Conservation (phyloP, 768 basidiomycete genomes). For the Serendipita indica region DNA sequence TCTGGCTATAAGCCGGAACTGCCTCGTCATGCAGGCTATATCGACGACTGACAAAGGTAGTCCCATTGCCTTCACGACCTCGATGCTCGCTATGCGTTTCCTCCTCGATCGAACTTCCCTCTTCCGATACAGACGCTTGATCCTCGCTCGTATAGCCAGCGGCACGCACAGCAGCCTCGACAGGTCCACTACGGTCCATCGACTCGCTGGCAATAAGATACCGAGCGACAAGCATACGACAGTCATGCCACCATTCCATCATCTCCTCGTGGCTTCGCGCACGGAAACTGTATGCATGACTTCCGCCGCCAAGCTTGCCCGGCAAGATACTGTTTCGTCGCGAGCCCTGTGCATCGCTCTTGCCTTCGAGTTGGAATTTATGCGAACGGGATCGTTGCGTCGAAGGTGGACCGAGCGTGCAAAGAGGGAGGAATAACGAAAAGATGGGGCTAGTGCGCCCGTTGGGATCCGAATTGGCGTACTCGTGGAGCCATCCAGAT, state of each 20-base stretch:
- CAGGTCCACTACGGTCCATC: conserved; percentile 83
- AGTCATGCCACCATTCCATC: conserved; percentile 99
- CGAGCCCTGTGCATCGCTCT: conserved; percentile 60
- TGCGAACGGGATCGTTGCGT: conserved; percentile 50
- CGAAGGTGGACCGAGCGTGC: conserved; percentile 88
- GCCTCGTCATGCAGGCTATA: conserved; percentile 25
- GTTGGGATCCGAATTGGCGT: conserved; percentile 56
- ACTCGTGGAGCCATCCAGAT: conserved; percentile 93
- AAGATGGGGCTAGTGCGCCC: conserved; percentile 52
- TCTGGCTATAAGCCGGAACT: conserved; percentile 39
- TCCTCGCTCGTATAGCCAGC: conserved; percentile 84
- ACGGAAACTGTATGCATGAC: conserved; percentile 79
- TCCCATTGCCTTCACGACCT: conserved; percentile 23
- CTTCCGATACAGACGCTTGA: conserved; percentile 33
- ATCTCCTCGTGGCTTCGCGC: conserved; percentile 84
- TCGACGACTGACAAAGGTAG: neutral
- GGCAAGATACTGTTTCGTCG: conserved; percentile 17
- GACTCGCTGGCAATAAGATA: conserved; percentile 90
- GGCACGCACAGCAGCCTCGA: conserved; percentile 79
- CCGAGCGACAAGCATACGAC: conserved; percentile 81
- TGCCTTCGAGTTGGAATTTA: conserved; percentile 95
- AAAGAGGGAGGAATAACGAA: conserved; percentile 82
- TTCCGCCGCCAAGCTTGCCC: conserved; percentile 17
- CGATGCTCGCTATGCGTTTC: conserved; percentile 31
- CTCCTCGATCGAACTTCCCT: conserved; percentile 44